Conservation (phyloP, 108 stramenopile genomes). For the Nitzschia sp. region DNA sequence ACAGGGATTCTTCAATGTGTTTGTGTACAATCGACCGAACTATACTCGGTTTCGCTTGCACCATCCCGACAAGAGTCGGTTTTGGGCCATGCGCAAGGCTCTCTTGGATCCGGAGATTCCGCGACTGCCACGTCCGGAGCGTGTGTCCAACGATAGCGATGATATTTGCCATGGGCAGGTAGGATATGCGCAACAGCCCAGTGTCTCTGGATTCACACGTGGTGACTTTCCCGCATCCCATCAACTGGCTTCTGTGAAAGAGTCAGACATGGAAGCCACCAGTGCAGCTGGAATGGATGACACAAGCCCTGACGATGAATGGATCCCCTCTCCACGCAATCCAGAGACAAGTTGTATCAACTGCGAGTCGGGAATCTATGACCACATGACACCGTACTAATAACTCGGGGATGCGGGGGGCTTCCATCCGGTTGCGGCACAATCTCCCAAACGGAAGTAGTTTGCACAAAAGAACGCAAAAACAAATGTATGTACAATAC, state of each 20-base stretch:
- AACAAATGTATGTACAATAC: too few relatives aligned
- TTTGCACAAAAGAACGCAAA: too few relatives aligned
- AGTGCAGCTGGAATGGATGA: too few relatives aligned
- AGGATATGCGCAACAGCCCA: background rate
- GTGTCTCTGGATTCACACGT: background rate
- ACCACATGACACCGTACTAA: too few relatives aligned
- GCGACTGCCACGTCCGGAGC: background rate
- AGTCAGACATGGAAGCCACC: too few relatives aligned
- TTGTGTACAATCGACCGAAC: conserved; percentile 46
- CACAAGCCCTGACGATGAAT: too few relatives aligned
- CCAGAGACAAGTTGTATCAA: too few relatives aligned
- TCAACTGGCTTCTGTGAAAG: background rate
- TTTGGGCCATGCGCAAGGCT: conserved; percentile 5
- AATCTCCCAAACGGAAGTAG: too few relatives aligned
- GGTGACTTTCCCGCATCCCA: background rate
- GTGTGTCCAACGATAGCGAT: background rate
- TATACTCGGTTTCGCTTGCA: conserved; percentile 12
- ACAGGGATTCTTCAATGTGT: conserved; percentile 56
- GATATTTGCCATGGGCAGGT: background rate
- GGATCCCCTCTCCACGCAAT: too few relatives aligned
- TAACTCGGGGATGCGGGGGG: too few relatives aligned
- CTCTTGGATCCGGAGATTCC: conserved; percentile 7
- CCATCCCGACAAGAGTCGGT: conserved; percentile 2
- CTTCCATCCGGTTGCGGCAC: too few relatives aligned
- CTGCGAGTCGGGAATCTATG: too few relatives aligned